phyloP scores from a whole-genome alignment of 306 rosid species.

The Astragalus membranaceus region DNA sequence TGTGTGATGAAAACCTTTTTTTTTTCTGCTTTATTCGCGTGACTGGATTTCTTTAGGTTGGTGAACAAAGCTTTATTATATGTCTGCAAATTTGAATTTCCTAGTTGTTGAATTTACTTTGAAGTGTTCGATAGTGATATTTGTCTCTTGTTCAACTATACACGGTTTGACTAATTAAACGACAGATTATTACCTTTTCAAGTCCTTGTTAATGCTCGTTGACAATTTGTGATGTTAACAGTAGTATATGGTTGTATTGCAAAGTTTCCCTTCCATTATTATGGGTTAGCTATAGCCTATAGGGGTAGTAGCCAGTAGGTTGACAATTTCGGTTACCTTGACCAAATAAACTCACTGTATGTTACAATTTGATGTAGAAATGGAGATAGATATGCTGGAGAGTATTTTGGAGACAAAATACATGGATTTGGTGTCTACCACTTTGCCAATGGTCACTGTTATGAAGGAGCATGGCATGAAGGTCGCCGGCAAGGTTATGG shows the following conservation, averaged over 20 bases:
- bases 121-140: not conserved
- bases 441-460: conserved; percentile 79
- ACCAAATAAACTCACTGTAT: not conserved
- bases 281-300: not conserved
- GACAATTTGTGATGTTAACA: not conserved
- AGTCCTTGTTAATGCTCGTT: not conserved
- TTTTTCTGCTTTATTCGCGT: not conserved
- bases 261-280: not conserved
- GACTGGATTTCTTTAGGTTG: not conserved
- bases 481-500: conserved; percentile 82
- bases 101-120: conserved; percentile 11
- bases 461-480: conserved; percentile 95
- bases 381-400: conserved; percentile 90
- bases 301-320: too few species aligned
- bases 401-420: conserved; percentile 85
- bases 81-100: conserved; percentile 2
- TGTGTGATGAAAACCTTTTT: not conserved
- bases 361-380: conserved; percentile 36
- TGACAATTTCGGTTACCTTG: not conserved
- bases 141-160: not conserved
- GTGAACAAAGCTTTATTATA: not conserved
- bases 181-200: not conserved
- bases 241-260: not conserved
- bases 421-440: conserved; percentile 88
- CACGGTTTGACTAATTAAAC: not conserved